phyloP scores from a whole-genome alignment of 1,139 yeast genomes.

The Hemisphaericaspora subhashii region DNA sequence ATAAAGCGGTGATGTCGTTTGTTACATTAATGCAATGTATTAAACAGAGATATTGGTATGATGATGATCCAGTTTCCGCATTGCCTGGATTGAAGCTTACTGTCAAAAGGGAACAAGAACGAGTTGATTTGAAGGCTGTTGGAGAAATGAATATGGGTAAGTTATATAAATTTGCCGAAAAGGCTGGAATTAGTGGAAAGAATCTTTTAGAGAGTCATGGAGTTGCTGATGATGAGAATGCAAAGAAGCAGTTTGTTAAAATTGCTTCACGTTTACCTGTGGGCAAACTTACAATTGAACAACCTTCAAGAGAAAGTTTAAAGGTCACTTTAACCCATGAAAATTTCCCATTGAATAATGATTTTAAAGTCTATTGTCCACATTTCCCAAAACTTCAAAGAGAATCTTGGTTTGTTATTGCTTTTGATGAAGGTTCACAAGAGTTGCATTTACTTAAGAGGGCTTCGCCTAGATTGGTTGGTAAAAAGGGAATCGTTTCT shows the following conservation, averaged over 20 bases:
- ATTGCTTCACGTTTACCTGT: constrained; percentile 52
- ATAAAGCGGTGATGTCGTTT: constrained; percentile 57
- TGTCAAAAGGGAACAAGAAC: constrained; percentile 19
- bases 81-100: constrained; percentile 66
- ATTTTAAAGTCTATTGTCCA: constrained; percentile 71
- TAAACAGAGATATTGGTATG: constrained; percentile 87
- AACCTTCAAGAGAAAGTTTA: constrained; percentile 33
- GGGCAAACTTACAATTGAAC: constrained; percentile 36
- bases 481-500: constrained; percentile 42
- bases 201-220: constrained; percentile 23
- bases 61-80: constrained; percentile 65
- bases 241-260: constrained; percentile 38
- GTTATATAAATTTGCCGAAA: constrained; percentile 32
- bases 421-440: constrained; percentile 44
- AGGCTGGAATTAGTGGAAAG: constrained; percentile 35
- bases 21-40: constrained; percentile 79
- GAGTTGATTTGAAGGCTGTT: constrained; percentile 17
- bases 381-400: constrained; percentile 88
- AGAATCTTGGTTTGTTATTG: constrained; percentile 87
- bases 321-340: constrained; percentile 52
- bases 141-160: constrained; percentile 26
- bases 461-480: constrained; percentile 56
- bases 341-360: constrained; percentile 53
- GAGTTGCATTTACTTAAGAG: constrained; percentile 65
- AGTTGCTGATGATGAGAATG: constrained; percentile 16